A percentile compares a stretch with the other conserved stretches of the same genome.
Conservation (phyloP, 441 rosid genomes). For the Corymbia calophylla region DNA sequence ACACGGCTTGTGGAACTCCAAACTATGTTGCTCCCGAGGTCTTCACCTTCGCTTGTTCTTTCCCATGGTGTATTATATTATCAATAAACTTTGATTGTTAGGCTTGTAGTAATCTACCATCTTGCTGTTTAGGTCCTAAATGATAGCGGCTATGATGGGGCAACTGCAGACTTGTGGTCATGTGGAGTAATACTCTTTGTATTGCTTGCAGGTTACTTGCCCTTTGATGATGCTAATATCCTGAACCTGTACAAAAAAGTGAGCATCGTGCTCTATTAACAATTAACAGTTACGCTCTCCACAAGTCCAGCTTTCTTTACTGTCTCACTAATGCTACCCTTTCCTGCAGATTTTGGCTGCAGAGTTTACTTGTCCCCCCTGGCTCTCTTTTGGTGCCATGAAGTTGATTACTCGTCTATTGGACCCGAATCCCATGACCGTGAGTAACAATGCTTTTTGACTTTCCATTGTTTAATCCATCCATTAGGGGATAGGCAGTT, state of each 20-base stretch:
- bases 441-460: constrained; percentile 27
- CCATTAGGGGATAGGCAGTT: background rate
- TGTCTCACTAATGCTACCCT: background rate
- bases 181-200: constrained; percentile 99
- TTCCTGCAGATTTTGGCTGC: constrained; percentile 71
- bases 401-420: constrained; percentile 73
- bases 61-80: background rate
- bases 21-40: constrained; percentile 99
- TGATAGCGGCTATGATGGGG: constrained; percentile 94
- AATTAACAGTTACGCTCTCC: background rate
- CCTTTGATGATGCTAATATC: constrained; percentile 93
- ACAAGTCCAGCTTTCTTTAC: background rate
- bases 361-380: constrained; percentile 84
- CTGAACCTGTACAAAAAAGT: constrained; percentile 90
- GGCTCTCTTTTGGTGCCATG: constrained; percentile 84
- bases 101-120: background rate
- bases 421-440: constrained; percentile 93
- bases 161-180: constrained; percentile 96
- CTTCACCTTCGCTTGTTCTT: constrained; percentile 3
- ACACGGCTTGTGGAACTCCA: constrained; percentile 97
- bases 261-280: constrained; percentile 28
- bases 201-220: constrained; percentile 96
- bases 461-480: background rate
- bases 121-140: constrained; percentile 66
- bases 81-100: background rate